Percentiles rank a stretch among this genome's conserved stretches.
Evolutionary conservation across 1,139 yeast genomes (phyloP).

Genomic region (Sugiyamaella sp.): DNA sequence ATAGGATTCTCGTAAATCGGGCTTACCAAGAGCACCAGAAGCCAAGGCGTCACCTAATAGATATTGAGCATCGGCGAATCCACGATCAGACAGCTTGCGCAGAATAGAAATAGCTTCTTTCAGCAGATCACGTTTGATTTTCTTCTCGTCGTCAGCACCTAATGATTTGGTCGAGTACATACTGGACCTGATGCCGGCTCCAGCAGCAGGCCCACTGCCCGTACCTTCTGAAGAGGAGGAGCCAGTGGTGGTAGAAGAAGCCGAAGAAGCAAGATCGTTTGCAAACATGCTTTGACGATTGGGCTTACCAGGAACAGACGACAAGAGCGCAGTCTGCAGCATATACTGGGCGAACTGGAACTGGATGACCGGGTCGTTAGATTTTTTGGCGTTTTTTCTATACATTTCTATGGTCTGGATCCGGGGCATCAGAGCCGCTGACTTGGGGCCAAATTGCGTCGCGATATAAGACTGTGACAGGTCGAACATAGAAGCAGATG

Average conservation of each 20-base stretch:
- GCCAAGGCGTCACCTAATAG: constrained; percentile 85
- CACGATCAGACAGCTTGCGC: constrained; percentile 74
- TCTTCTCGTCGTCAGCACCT: constrained; percentile 38
- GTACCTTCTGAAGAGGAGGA: constrained; percentile 22
- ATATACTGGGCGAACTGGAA: constrained; percentile 92
- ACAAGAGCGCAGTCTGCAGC: constrained; percentile 73
- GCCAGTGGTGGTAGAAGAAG: constrained; percentile 19
- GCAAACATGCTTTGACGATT: constrained; percentile 19
- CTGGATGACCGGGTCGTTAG: constrained; percentile 81
- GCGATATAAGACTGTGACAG: constrained; percentile 40
- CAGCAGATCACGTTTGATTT: constrained; percentile 48
- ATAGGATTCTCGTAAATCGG: constrained; percentile 81
- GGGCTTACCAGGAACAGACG: constrained; percentile 27
- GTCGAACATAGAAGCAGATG: constrained; percentile 38
- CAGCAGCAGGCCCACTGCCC: neutral
- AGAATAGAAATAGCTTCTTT: constrained; percentile 78
- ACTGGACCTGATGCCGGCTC: constrained; percentile 8
- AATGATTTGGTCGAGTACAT: constrained; percentile 16
- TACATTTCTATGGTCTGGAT: constrained; percentile 87
- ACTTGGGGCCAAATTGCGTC: constrained; percentile 38
- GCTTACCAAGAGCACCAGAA: constrained; percentile 81
- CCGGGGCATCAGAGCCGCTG: constrained; percentile 62
- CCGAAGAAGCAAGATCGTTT: constrained; percentile 12
- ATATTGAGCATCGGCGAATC: constrained; percentile 89
- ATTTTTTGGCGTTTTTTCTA: constrained; percentile 79